Evolutionary conservation across 345 rosid species (phyloP).

Genomic region (Iberis pinnata): DNA sequence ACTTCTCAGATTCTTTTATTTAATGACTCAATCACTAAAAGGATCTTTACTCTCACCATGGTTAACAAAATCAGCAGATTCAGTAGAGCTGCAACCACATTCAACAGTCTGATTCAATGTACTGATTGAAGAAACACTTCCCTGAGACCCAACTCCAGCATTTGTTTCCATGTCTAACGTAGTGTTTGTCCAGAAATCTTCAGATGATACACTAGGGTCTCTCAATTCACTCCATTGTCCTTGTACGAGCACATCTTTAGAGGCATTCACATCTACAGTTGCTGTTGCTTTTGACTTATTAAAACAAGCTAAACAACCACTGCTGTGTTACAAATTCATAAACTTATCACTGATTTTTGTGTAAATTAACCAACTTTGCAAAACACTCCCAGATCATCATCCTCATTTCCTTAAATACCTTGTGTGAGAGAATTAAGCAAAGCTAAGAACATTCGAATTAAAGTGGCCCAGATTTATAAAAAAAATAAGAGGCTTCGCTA

Average conservation of each 20-base stretch:
- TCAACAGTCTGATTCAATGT: slow-evolving; percentile 37
- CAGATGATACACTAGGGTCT: slow-evolving; percentile 36
- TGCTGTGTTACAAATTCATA: slow-evolving; percentile 57
- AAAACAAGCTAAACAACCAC: slow-evolving; percentile 75
- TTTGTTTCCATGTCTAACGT: slow-evolving; percentile 56
- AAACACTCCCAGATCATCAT: too few relatives aligned
- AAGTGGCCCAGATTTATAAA: too few relatives aligned
- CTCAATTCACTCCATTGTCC: slow-evolving; percentile 23
- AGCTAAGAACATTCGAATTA: too few relatives aligned
- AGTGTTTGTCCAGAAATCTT: slow-evolving; percentile 58
- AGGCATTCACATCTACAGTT: background rate
- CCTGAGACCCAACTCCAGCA: slow-evolving; percentile 39
- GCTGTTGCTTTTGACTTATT: slow-evolving; percentile 32
- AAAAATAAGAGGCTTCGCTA: too few relatives aligned
- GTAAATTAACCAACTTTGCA: background rate
- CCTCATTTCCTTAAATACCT: too few relatives aligned
- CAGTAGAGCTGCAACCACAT: slow-evolving; percentile 31
- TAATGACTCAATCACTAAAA: background rate
- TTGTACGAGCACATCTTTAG: slow-evolving; percentile 25
- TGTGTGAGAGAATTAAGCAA: too few relatives aligned
- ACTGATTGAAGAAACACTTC: slow-evolving; percentile 58
- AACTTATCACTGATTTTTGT: background rate
- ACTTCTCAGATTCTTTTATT: too few relatives aligned
- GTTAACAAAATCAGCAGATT: slow-evolving; percentile 51
- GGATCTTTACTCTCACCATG: slow-evolving; percentile 41